These are phyloP conservation scores for Monoraphidium neglectum DNA, from an alignment of 139 green algal genomes.

Conservation along the genomic window DNA sequence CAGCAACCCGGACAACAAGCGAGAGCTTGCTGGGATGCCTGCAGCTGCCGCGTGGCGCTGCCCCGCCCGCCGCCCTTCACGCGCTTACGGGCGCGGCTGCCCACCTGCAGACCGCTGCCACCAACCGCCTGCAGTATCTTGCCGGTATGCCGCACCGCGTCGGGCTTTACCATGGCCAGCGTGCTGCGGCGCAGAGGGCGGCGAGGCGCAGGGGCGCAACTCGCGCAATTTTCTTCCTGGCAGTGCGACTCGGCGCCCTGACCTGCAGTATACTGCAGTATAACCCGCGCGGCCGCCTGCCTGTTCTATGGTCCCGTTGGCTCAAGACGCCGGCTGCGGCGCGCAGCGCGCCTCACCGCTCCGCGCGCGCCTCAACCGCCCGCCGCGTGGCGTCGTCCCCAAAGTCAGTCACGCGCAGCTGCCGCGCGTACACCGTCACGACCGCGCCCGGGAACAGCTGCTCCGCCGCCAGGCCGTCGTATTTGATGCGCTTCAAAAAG, in stretches of 20 bases:
- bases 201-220: no score
- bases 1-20: neutral
- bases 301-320: neutral
- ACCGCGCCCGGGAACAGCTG: constrained; percentile 65
- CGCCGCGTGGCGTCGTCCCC: constrained; percentile 73
- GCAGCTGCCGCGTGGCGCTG: neutral
- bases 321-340: neutral
- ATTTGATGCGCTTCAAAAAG: constrained; percentile 74
- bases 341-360: constrained; percentile 38
- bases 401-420: constrained; percentile 77
- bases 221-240: no score
- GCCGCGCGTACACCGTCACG: constrained; percentile 69
- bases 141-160: constrained; percentile 70
- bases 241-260: neutral
- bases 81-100: constrained; percentile 1
- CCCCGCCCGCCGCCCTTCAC: neutral
- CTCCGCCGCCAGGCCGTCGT: constrained; percentile 50
- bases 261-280: neutral
- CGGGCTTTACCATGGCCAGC: constrained; percentile 81
- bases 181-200: constrained; percentile 63
- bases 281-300: neutral
- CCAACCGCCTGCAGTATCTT: constrained; percentile 75
- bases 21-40: neutral
- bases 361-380: constrained; percentile 34
- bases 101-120: constrained; percentile 59